Evolutionary conservation across 1,284 basidiomycete genomes (phyloP).

Genomic region (Marasmius fiardii): DNA sequence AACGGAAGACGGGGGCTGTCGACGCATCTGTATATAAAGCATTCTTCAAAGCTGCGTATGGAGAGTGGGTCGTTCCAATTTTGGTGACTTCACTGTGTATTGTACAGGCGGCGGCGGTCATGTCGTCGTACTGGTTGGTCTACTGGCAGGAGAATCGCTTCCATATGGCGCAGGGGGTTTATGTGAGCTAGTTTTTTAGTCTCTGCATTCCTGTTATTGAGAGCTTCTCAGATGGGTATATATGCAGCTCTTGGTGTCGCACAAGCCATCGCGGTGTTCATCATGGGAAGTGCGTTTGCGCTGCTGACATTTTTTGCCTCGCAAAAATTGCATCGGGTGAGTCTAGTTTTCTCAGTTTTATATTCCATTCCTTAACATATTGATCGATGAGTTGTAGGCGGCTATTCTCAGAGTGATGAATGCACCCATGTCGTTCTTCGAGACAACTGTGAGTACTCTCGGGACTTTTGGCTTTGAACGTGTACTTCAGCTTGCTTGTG

Average conservation of each 20-base stretch:
- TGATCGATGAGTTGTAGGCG: conserved; percentile 35
- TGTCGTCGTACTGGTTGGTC: conserved; percentile 72
- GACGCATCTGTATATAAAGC: conserved; percentile 46
- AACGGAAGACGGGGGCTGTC: conserved; percentile 60
- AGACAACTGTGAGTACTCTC: conserved; percentile 61
- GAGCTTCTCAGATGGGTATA: conserved; percentile 57
- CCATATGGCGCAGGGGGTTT: conserved; percentile 52
- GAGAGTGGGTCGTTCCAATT: conserved; percentile 49
- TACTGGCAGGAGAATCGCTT: conserved; percentile 69
- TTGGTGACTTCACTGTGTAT: conserved; percentile 48
- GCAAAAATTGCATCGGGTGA: conserved; percentile 30
- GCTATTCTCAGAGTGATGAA: conserved; percentile 65
- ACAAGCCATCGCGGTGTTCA: conserved; percentile 49
- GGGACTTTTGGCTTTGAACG: background rate
- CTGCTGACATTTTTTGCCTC: conserved; percentile 64
- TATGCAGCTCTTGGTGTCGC: conserved; percentile 55
- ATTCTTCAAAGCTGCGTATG: conserved; percentile 55
- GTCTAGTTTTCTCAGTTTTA: conserved; percentile 8
- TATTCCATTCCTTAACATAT: background rate
- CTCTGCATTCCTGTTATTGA: conserved; percentile 4
- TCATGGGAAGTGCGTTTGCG: conserved; percentile 53
- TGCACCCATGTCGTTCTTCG: conserved; percentile 87
- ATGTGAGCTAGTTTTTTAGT: conserved; percentile 36
- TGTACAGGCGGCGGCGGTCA: conserved; percentile 56
- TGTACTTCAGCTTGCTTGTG: background rate